Evolutionary conservation across 73 alveolate genomes (phyloP).

Genomic region (Paramecium tetraurelia): DNA sequence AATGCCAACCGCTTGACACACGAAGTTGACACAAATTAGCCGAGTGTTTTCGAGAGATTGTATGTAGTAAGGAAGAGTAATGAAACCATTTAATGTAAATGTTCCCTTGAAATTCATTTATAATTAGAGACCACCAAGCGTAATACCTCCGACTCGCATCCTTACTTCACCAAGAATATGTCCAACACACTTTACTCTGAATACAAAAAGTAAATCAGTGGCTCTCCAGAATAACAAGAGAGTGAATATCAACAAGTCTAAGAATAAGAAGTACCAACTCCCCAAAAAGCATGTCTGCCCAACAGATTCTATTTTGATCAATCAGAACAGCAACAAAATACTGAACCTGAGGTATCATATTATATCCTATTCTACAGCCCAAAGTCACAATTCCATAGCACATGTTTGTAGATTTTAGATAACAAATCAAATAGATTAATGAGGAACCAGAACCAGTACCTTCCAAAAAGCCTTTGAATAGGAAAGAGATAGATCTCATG

Average conservation of each 20-base stretch:
- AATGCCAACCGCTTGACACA: not conserved
- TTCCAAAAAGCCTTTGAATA: not conserved
- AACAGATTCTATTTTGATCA: not conserved
- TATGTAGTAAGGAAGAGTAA: slow-evolving; percentile 42
- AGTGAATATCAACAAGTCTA: not conserved
- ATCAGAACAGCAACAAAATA: not conserved
- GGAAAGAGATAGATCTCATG: slow-evolving; percentile 5
- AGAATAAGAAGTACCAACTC: not conserved
- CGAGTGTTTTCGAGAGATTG: slow-evolving; percentile 27
- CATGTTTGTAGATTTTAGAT: slow-evolving; percentile 24
- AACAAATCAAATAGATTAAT: not conserved
- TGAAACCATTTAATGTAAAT: slow-evolving; percentile 13
- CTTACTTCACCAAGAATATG: slow-evolving; percentile 35
- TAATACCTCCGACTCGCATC: slow-evolving; percentile 31
- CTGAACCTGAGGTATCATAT: not conserved
- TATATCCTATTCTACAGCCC: not conserved
- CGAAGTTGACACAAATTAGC: not conserved
- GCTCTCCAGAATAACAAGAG: not conserved
- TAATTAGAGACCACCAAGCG: slow-evolving; percentile 5
- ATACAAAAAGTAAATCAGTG: not conserved
- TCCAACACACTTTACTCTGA: not conserved
- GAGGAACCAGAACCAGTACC: slow-evolving; percentile 42
- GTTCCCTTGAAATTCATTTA: not conserved
- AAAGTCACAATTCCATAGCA: slow-evolving; percentile 30
- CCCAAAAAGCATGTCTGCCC: not conserved